Conservation (phyloP, 768 basidiomycete species). For the Harrya chromipes region DNA sequence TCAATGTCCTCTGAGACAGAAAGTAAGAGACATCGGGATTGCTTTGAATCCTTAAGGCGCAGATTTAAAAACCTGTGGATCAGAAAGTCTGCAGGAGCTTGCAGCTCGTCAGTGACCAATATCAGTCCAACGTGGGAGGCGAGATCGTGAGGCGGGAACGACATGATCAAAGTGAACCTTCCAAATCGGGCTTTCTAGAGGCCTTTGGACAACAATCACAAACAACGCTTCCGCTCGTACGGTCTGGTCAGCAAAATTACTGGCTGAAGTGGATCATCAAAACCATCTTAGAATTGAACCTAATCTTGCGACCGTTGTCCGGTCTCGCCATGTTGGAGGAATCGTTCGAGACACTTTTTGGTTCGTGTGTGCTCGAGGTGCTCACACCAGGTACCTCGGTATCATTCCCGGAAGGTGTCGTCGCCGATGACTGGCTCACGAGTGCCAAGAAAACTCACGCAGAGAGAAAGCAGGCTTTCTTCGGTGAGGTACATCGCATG, state of each 20-base stretch:
- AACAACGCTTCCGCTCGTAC: conserved; percentile 3
- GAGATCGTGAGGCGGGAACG: conserved; percentile 53
- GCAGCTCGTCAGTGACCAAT: conserved; percentile 67
- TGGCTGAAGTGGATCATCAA: background rate
- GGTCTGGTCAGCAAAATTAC: background rate
- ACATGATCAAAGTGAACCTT: conserved; percentile 12
- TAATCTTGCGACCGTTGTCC: background rate
- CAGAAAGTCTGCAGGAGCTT: conserved; percentile 71
- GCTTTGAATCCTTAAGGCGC: conserved; percentile 47
- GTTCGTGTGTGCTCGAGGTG: conserved; percentile 55
- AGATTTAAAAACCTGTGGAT: conserved; percentile 52
- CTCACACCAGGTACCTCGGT: conserved; percentile 63
- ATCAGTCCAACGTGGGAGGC: conserved; percentile 48
- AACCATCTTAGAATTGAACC: background rate
- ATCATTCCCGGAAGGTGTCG: conserved; percentile 49
- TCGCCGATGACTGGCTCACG: conserved; percentile 55
- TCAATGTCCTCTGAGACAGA: conserved; percentile 55
- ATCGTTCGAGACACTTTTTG: conserved; percentile 63
- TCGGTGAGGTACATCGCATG: conserved; percentile 49
- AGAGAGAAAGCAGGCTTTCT: conserved; percentile 69
- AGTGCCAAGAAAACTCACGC: conserved; percentile 39
- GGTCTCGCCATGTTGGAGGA: conserved; percentile 28
- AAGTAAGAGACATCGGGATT: conserved; percentile 46
- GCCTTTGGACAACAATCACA: conserved; percentile 18
- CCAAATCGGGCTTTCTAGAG: conserved; percentile 19